These are phyloP conservation scores for Penicillium sp. DNA, from an alignment of 2,329 filamentous ascomycete genomes.

Conservation along the genomic window DNA sequence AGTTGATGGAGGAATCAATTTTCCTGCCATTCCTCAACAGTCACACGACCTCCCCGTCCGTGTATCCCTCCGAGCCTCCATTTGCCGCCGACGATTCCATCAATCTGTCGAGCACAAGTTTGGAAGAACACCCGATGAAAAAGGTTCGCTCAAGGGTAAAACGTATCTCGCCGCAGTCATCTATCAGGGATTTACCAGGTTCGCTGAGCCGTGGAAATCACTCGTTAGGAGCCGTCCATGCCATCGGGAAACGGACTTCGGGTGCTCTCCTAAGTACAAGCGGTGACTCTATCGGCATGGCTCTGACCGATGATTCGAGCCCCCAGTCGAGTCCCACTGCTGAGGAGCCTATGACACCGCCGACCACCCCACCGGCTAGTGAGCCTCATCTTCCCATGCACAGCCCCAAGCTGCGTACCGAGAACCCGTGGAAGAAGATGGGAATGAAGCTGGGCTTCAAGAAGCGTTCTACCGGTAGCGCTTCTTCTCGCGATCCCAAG, in stretches of 20 bases:
- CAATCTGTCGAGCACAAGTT: constrained; percentile 28
- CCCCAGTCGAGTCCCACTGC: constrained; percentile 41
- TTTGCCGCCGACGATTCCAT: constrained; percentile 40
- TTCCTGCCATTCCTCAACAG: constrained; percentile 86
- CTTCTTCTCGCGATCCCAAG: constrained; percentile 21
- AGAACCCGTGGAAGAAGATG: constrained; percentile 56
- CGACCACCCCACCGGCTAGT: constrained; percentile 51
- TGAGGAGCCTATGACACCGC: constrained; percentile 52
- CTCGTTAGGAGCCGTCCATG: constrained; percentile 31
- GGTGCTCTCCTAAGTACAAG: constrained; percentile 38
- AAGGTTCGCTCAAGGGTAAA: constrained; percentile 27
- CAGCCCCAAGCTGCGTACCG: constrained; percentile 43
- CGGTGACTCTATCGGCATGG: constrained; percentile 38
- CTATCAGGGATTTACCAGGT: constrained; percentile 30
- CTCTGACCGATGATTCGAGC: constrained; percentile 49
- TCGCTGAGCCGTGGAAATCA: constrained; percentile 31
- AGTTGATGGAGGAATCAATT: constrained; percentile 96
- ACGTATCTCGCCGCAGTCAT: constrained; percentile 34
- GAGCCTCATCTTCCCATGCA: constrained; percentile 36
- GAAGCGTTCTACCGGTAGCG: constrained; percentile 33
- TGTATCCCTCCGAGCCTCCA: constrained; percentile 47
- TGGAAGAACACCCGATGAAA: constrained; percentile 33
- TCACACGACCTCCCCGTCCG: constrained; percentile 50
- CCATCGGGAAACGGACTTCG: constrained; percentile 38
- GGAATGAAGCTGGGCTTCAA: constrained; percentile 50